Evolutionary conservation across 2,329 filamentous ascomycete species (phyloP), one percentile per base, ranked within the genome.

Genomic region (Cladosporium oxysporum): DNA sequence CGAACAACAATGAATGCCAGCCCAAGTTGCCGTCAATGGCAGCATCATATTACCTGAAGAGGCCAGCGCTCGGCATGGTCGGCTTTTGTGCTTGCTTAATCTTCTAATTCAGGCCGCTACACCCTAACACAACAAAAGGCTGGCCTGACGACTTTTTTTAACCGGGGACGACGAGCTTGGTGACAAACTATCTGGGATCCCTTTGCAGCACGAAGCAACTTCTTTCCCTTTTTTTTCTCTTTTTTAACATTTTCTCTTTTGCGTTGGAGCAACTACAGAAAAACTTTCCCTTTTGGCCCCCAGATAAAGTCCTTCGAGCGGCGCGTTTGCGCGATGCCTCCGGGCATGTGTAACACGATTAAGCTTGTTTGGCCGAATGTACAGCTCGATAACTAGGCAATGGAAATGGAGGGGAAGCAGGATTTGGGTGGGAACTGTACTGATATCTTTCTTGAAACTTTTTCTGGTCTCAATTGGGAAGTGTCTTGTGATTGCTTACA

Each of bases 381-480:
- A 59, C 57, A 59, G 57, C 26, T 37, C 37, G 57, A 59, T 47
- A 35, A 59, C 35, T 23, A 29, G 57, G 57, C 57, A 59, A 47
- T 12, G 37, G 57, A 35, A 23, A 58, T 16, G 55, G n/a, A 37
- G 29, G 53, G 53, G 28, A 33, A 41, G 55, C 14, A 37, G 26
- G 57, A 18, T 14, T 26, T 59, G 57, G 52, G 52, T 21, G 29
- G 29, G 52, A 35, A 31, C 23, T 59, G 57, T 59, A 59, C 35
- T 47, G 57, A 59, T 59, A 59, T 21, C 55, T 33, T 58, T 58
- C 37, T 41, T 37, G 37, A 47, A 59, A 47, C 37, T 29, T n/a
- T 59, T 47, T 59, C 16, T 47, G 1, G 10, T 14, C 12, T 29
- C 23, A 31, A 14, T 6, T 58, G 12, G 52, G 12, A 8, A 28